Conservation (phyloP, 2,329 filamentous ascomycete species). For the Fusarium xylarioides region DNA sequence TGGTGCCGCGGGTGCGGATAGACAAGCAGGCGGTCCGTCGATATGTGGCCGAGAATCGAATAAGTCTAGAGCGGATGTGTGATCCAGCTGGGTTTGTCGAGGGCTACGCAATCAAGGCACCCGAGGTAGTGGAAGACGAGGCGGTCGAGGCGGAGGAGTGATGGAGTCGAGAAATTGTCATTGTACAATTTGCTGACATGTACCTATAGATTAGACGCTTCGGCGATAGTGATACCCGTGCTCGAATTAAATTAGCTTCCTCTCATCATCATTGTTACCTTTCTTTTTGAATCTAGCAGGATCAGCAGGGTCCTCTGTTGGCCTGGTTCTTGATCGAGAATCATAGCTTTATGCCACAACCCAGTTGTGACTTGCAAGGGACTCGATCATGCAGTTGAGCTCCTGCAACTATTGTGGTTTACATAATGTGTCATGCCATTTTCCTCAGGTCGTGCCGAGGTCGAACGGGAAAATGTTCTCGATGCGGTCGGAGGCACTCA, state of each 20-base stretch:
- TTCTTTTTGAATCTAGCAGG: not conserved
- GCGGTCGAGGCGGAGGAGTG: conserved; percentile 35
- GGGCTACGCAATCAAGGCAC: conserved; percentile 65
- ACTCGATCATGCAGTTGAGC: conserved; percentile 12
- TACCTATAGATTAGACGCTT: conserved; percentile 24
- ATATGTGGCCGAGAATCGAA: conserved; percentile 71
- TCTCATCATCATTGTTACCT: not conserved
- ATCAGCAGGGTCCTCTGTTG: not conserved
- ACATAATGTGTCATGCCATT: not conserved
- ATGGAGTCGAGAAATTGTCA: not conserved
- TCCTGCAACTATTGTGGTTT: not conserved
- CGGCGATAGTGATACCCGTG: conserved; percentile 38
- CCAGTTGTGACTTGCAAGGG: not conserved
- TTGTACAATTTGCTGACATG: not conserved
- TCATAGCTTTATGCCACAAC: not conserved
- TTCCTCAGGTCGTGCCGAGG: conserved; percentile 17
- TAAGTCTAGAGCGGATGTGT: conserved; percentile 73
- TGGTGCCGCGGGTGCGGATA: conserved; percentile 59
- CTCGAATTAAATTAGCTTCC: conserved; percentile 20
- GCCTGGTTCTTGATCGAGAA: not conserved
- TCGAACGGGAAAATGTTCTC: not conserved
- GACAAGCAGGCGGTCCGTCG: conserved; percentile 67
- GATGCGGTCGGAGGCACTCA: conserved; percentile 5
- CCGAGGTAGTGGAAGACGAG: conserved; percentile 48
- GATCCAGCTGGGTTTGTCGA: conserved; percentile 79